phyloP scores from a whole-genome alignment of 2,329 filamentous ascomycete genomes.

The Claviceps maximensis region DNA sequence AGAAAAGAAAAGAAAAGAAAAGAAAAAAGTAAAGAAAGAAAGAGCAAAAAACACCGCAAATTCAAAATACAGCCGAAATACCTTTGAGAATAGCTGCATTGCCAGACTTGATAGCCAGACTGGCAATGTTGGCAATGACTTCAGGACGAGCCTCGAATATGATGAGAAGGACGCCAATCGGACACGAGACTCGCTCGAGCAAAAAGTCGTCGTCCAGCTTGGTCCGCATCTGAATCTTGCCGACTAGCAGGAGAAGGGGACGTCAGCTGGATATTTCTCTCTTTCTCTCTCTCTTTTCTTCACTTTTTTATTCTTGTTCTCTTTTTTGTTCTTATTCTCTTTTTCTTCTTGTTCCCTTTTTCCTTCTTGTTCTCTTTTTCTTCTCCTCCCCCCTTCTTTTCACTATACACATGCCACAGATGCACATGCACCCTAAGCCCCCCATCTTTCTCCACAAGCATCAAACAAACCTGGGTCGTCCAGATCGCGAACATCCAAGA shows the following conservation, averaged over 20 bases:
- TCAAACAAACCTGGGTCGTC: constrained; percentile 75
- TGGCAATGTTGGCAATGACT: constrained; percentile 96
- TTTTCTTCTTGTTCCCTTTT: no score
- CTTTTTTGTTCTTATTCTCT: no score
- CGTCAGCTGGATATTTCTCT: no score
- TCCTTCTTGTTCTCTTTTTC: no score
- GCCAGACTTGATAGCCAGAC: constrained; percentile 89
- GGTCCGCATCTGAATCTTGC: constrained; percentile 70
- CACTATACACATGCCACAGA: no score
- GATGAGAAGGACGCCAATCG: constrained; percentile 93
- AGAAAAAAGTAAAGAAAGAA: no score
- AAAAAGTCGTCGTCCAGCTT: constrained; percentile 74
- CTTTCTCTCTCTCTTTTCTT: no score
- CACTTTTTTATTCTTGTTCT: no score
- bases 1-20: background rate
- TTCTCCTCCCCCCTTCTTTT: no score
- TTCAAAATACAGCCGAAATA: constrained; percentile 11
- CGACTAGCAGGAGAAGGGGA: constrained; percentile 58
- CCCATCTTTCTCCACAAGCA: no score
- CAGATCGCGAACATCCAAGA: constrained; percentile 72
- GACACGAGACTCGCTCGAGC: constrained; percentile 80
- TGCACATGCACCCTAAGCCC: no score
- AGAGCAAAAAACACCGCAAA: no score
- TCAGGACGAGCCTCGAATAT: constrained; percentile 97
- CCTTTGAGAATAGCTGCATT: constrained; percentile 95